Base-by-base conservation (phyloP, 116 monocot genomes). In the Thalassia testudinum region DNA sequence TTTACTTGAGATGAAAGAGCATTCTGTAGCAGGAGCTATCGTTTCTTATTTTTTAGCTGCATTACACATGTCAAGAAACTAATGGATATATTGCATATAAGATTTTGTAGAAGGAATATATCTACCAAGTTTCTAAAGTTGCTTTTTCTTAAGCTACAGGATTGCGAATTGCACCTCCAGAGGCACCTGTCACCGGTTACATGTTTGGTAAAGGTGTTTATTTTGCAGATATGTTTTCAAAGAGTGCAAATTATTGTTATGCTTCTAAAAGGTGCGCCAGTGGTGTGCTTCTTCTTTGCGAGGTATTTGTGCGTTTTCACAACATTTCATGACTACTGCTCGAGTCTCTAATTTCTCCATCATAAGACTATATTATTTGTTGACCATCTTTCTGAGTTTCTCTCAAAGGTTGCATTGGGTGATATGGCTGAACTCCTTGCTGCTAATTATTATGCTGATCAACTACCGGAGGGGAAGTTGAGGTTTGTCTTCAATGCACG, bases 201-300 rank as follows among this genome's bases (percentile, higher is more conserved):
- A 84, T 87, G 93, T 87, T 93, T 67, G 87, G 87, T 26, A 93
- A 93, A 37, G 87, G 93, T 2, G 78, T 93, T 62, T 93, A 93
- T 67, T 93, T 93, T 78, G 83, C 87, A 22, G 93, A 87, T 72
- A 87, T 93, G 93, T 93, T 93, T 65, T 93, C 81, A 42, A 93
- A 93, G 66, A 87, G 93, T 67, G 93, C 93, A 67, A 93, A 93
- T 68, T 93, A 93, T 72, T 93, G 93, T 54, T 87, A 8, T 61
- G 72, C 93, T 26, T 57, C 84, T 51, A 21, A 50, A 21, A 44
- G 55, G 5, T 76, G 58, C 54, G 53, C 50, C 27, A 42, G 63
- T 51, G 93, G 87, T 19, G 92, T 92, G 45, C 72, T 91, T 23
- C 82, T 92, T 60, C 63, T 92, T 28, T 66, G 62, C 57, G 62